Evolutionary conservation across 352 stramenopile genomes (phyloP), one percentile per base, ranked within the genome.

Genomic region (Phytophthora litchii): DNA sequence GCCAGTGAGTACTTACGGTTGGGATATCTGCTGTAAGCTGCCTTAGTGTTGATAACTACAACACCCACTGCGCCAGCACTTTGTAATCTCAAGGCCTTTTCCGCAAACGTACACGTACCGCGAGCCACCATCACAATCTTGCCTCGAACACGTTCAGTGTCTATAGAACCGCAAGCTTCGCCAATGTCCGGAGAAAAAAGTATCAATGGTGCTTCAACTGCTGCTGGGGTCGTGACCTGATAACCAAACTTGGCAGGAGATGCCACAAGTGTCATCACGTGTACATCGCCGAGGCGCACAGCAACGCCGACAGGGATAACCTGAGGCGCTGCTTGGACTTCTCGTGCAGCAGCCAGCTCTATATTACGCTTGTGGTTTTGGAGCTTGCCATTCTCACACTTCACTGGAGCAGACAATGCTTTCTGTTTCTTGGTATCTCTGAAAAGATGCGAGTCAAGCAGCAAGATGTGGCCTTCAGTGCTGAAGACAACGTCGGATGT

Each of bases 401-500:
- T 76, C 14, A 54, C 37, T n/a, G 44, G 34, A 31, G 29, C 32
- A 48, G 29, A 16, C 34, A 38, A 36, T n/a, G 34, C 13, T 10
- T 56, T 53, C 38, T 61, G 41, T 34, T 51, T 31, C 25, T 48
- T 31, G 8, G 34, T 20, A 12, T n/a, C 27, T 25, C 58, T n/a
- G 43, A 91, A 94, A 9, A 94, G 65, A 23, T 72, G 62, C 20
- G 74, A 61, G 23, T 88, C 62, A 3, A 92, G 62, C 50, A 89
- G 76, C 11, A 95, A 68, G 16, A 95, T 53, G 60, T 95, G 86
- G 21, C 86, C 86, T 67, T 95, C 86, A 0, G 83, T 95, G 32
- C 78, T 95, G 63, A 93, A 95, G 2, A 95, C 67, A 8, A 92
- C 70, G 27, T 95, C 74, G 0, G 80, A 80, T 7, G 78, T 62